phyloP scores from a whole-genome alignment of 345 rosid species.

The Camelina neglecta region DNA sequence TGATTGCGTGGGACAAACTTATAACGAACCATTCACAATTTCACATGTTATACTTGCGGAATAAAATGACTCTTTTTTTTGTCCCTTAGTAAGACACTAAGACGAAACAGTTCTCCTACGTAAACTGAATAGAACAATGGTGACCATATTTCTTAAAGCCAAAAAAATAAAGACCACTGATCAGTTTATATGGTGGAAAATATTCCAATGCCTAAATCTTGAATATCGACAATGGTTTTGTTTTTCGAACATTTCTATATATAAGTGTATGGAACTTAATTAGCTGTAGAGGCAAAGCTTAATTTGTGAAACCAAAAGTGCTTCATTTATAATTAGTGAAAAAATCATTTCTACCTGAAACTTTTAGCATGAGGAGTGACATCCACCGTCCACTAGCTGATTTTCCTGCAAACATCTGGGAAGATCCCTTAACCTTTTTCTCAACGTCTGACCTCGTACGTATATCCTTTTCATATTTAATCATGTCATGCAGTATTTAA shows the following conservation, averaged over 20 bases:
- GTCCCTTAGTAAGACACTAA: too few relatives aligned
- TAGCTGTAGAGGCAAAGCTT: neutral
- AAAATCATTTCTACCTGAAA: neutral
- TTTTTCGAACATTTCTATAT: neutral
- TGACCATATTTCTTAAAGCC: neutral
- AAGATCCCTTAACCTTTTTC: conserved; percentile 14
- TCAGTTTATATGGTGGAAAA: neutral
- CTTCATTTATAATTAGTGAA: neutral
- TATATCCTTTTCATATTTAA: neutral
- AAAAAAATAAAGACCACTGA: neutral
- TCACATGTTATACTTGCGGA: too few relatives aligned
- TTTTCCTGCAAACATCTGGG: conserved; percentile 17
- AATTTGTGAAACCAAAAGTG: neutral
- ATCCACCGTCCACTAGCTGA: conserved; percentile 20
- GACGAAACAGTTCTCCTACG: too few relatives aligned
- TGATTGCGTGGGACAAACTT: too few relatives aligned
- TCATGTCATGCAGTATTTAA: neutral
- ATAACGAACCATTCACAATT: too few relatives aligned
- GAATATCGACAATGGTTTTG: neutral
- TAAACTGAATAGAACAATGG: too few relatives aligned
- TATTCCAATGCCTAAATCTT: neutral
- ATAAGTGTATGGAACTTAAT: neutral
- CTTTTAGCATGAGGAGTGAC: conserved; percentile 18
- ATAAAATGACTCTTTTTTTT: too few relatives aligned
- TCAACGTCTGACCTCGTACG: conserved; percentile 2